A percentile compares a stretch with the other conserved stretches of the same genome.
Conservation (phyloP, 2,329 filamentous ascomycete species). For the Beauveria sp. region DNA sequence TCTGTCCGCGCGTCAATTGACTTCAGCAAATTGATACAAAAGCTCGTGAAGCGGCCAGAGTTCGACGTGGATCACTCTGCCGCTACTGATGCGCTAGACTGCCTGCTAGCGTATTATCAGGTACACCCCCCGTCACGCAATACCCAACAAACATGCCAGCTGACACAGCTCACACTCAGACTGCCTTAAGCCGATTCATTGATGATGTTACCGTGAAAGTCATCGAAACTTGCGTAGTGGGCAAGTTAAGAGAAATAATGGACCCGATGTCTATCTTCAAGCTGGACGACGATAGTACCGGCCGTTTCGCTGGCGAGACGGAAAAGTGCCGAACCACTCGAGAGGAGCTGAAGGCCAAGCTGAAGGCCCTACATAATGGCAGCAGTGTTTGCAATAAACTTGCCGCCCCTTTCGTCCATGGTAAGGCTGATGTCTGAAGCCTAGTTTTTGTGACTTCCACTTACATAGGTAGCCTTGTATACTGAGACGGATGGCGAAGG, state of each 20-base stretch:
- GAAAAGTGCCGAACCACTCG: neutral
- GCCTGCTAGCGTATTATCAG: no score
- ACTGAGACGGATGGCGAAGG: no score
- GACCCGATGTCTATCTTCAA: neutral
- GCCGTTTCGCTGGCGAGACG: neutral
- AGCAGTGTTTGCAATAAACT: slow-evolving; percentile 4
- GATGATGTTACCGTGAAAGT: neutral
- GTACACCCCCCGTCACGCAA: no score
- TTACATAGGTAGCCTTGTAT: no score
- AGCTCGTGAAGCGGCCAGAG: no score
- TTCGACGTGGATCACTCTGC: no score
- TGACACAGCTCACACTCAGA: neutral
- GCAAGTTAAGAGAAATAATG: neutral
- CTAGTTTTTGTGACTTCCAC: no score
- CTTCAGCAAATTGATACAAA: no score
- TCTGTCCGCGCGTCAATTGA: no score
- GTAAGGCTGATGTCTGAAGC: neutral
- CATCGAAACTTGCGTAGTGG: neutral
- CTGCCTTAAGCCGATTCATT: neutral
- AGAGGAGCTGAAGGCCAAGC: neutral
- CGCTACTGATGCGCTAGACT: no score
- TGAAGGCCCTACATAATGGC: neutral
- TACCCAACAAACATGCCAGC: no score
- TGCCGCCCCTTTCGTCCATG: neutral
- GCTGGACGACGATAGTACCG: neutral